phyloP scores from a whole-genome alignment of 306 rosid species.

The Vigna reflexopilosa region DNA sequence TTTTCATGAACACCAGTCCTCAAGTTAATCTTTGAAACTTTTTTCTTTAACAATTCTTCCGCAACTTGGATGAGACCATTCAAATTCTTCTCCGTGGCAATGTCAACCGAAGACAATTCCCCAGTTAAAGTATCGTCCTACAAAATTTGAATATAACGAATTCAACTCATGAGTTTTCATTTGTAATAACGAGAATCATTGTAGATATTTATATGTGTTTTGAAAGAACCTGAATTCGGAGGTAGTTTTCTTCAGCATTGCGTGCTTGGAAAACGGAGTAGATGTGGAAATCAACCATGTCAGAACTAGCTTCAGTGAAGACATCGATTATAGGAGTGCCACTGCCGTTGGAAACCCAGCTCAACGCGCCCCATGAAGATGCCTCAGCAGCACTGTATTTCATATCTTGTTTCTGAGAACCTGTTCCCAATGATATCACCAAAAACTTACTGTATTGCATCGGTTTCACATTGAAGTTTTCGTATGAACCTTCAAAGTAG shows the following conservation, averaged over 20 bases:
- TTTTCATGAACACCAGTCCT: conserved; percentile 51
- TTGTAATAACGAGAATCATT: background rate
- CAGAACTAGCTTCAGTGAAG: conserved; percentile 53
- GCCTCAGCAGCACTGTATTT: conserved; percentile 53
- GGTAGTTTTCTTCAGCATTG: conserved; percentile 50
- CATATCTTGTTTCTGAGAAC: conserved; percentile 51
- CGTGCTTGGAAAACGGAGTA: conserved; percentile 55
- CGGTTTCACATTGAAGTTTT: conserved; percentile 41
- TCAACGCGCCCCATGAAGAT: conserved; percentile 65
- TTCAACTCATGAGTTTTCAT: no score
- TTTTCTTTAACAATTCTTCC: conserved; percentile 58
- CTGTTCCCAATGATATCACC: conserved; percentile 70
- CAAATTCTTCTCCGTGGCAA: conserved; percentile 61
- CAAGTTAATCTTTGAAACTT: conserved; percentile 62
- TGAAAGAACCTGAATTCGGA: conserved; percentile 61
- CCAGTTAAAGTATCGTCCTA: conserved; percentile 65
- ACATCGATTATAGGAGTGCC: conserved; percentile 60
- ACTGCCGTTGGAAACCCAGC: conserved; percentile 50
- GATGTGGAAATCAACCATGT: conserved; percentile 65
- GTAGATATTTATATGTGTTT: background rate
- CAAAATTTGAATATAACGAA: background rate
- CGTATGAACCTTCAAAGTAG: background rate
- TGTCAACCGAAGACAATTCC: conserved; percentile 55
- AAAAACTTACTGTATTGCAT: conserved; percentile 50
- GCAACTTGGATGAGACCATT: conserved; percentile 57